A percentile compares a stretch with the other conserved stretches of the same genome.
These are phyloP conservation scores for Mortierella sp. DNA, from an alignment of 371 early-diverging fungal species.

Conservation along the genomic window DNA sequence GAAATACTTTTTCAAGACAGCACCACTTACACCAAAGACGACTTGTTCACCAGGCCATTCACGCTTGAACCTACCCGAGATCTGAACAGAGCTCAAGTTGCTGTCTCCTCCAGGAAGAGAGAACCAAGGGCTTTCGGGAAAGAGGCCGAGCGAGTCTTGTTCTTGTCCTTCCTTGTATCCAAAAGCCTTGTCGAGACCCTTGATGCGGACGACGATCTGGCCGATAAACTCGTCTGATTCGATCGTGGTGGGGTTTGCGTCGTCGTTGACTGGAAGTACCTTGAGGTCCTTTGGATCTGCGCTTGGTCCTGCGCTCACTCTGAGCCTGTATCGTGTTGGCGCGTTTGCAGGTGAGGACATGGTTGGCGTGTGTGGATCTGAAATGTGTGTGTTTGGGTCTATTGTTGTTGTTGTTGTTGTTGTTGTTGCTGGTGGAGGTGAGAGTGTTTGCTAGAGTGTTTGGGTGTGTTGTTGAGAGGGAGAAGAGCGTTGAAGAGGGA, in stretches of 20 bases:
- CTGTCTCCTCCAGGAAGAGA: constrained; percentile 56
- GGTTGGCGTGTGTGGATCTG: background rate
- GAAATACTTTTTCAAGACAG: background rate
- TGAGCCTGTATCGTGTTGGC: constrained; percentile 54
- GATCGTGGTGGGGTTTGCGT: constrained; percentile 72
- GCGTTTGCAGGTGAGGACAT: background rate
- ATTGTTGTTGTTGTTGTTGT: background rate
- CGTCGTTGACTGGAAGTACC: constrained; percentile 76
- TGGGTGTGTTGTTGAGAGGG: background rate
- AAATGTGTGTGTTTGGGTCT: background rate
- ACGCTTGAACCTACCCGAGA: constrained; percentile 79
- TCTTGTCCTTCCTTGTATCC: constrained; percentile 63
- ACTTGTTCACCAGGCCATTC: constrained; percentile 77
- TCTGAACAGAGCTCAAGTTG: constrained; percentile 79
- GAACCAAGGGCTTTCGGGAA: constrained; percentile 66
- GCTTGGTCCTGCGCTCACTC: constrained; percentile 75
- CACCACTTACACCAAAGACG: constrained; percentile 71
- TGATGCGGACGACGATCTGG: constrained; percentile 76
- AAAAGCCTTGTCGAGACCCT: constrained; percentile 60
- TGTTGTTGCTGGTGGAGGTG: background rate
- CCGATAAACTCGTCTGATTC: constrained; percentile 78
- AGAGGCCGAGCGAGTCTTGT: constrained; percentile 53
- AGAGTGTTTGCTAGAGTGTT: background rate
- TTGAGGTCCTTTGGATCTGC: constrained; percentile 64
- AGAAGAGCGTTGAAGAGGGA: background rate